A percentile compares a stretch with the other conserved stretches of the same genome.
Conservation (phyloP, 371 early-diverging fungal genomes). For the Mucor saturninus region DNA sequence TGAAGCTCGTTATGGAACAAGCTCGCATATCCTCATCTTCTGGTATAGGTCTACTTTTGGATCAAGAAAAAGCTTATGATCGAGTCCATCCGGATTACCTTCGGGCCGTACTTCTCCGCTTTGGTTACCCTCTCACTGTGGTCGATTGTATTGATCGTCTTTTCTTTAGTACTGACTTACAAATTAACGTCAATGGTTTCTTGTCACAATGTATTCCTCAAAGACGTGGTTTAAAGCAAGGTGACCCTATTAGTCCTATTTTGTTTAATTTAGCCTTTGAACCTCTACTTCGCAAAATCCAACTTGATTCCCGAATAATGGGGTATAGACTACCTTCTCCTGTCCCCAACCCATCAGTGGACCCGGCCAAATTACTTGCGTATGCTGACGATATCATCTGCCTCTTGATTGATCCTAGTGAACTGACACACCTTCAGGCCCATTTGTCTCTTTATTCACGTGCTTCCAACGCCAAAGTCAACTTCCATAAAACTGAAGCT, state of each 20-base stretch:
- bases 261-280: slow-evolving; percentile 40
- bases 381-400: slow-evolving; percentile 28
- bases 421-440: slow-evolving; percentile 6
- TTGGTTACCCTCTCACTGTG: slow-evolving; percentile 8
- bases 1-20: slow-evolving; percentile 9
- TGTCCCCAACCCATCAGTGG: neutral
- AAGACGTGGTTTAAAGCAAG: slow-evolving; percentile 30
- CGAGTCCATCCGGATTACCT: slow-evolving; percentile 23
- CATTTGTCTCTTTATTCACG: slow-evolving; percentile 13
- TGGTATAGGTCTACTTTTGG: slow-evolving; percentile 7
- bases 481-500: slow-evolving; percentile 25
- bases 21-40: neutral
- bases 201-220: slow-evolving; percentile 17
- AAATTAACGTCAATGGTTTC: slow-evolving; percentile 15
- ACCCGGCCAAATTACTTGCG: slow-evolving; percentile 21
- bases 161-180: slow-evolving; percentile 6
- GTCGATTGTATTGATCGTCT: slow-evolving; percentile 3
- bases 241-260: slow-evolving; percentile 33
- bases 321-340: slow-evolving; percentile 3
- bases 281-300: slow-evolving; percentile 31
- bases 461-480: slow-evolving; percentile 30
- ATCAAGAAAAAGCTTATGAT: too few relatives aligned
- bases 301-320: neutral
- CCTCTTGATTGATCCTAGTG: slow-evolving; percentile 11
- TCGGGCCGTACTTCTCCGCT: slow-evolving; percentile 3